Conservation (phyloP, 2,329 filamentous ascomycete genomes). For the Sporothrix brunneoviolacea region DNA sequence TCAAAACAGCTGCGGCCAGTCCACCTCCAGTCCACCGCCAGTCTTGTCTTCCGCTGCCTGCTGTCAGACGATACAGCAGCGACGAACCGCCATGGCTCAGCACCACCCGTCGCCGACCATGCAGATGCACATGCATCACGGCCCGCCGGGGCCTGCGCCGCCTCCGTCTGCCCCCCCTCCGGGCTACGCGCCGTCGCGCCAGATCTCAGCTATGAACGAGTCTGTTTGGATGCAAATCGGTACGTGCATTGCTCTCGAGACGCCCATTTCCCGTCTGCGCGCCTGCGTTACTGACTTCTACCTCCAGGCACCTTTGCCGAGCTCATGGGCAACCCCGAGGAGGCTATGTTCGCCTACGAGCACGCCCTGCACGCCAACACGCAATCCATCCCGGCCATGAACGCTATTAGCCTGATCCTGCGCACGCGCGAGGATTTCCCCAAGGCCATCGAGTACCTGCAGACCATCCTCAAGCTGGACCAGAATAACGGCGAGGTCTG, state of each 20-base stretch:
- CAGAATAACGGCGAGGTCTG: constrained; percentile 87
- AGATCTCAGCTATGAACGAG: constrained; percentile 75
- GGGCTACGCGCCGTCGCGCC: constrained; percentile 59
- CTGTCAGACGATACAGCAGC: constrained; percentile 8
- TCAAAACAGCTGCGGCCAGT: too few relatives aligned
- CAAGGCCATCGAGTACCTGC: constrained; percentile 87
- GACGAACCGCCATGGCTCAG: constrained; percentile 53
- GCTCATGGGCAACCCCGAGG: constrained; percentile 78
- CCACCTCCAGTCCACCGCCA: background rate
- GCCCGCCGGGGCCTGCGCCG: constrained; percentile 51
- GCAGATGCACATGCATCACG: constrained; percentile 59
- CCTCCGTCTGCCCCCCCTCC: constrained; percentile 37
- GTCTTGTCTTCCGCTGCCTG: constrained; percentile 12
- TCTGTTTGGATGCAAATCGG: constrained; percentile 87
- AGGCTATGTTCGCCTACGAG: constrained; percentile 86
- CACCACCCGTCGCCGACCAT: constrained; percentile 77
- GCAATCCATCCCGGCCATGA: constrained; percentile 87
- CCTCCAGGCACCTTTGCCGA: constrained; percentile 75
- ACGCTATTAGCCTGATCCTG: constrained; percentile 84
- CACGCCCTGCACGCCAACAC: constrained; percentile 81
- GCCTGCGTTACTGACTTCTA: too few relatives aligned
- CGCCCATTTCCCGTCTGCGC: background rate
- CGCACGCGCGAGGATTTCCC: constrained; percentile 89
- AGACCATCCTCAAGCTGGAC: constrained; percentile 86
- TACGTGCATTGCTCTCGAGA: constrained; percentile 39